These are phyloP conservation scores for Glaciozyma martinii DNA, from an alignment of 768 basidiomycete genomes.

Conservation along the genomic window DNA sequence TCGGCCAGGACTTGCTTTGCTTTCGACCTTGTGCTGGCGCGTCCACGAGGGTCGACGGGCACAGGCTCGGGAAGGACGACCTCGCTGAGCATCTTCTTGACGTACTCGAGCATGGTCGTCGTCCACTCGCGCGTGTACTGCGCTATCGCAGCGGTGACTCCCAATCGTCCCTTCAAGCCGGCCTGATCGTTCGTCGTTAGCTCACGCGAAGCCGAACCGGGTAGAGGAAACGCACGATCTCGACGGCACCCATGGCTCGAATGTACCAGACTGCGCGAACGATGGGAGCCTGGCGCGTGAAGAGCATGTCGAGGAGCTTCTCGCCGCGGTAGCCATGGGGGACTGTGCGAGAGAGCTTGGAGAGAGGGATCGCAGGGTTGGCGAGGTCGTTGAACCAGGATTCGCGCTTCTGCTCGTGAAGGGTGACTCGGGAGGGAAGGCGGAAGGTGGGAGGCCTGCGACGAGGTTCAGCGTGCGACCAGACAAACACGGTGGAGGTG, in stretches of 20 bases:
- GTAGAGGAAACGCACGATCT: conserved; percentile 23
- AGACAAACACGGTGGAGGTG: neutral
- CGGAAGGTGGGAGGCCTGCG: conserved; percentile 32
- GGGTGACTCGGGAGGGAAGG: conserved; percentile 30
- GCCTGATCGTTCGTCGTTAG: neutral
- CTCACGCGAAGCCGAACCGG: neutral
- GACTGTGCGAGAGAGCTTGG: conserved; percentile 31
- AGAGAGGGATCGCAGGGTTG: conserved; percentile 33
- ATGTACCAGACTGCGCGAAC: conserved; percentile 34
- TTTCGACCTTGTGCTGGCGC: neutral
- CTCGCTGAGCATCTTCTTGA: conserved; percentile 32
- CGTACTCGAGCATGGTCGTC: conserved; percentile 24
- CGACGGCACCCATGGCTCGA: conserved; percentile 31
- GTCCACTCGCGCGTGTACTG: conserved; percentile 34
- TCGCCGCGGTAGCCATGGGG: conserved; percentile 36
- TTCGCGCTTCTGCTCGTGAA: conserved; percentile 34
- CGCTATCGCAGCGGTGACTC: neutral
- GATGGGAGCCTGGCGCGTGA: conserved; percentile 23
- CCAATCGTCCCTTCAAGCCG: neutral
- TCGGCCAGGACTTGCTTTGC: neutral
- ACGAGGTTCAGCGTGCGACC: neutral
- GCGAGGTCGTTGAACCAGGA: conserved; percentile 35
- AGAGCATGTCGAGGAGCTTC: conserved; percentile 34
- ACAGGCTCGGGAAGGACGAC: conserved; percentile 18
- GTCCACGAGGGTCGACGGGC: too few relatives aligned